These are phyloP conservation scores for Lasiosphaeriaceae sp. DNA, from an alignment of 495 filamentous ascomycete genomes.

Conservation along the genomic window DNA sequence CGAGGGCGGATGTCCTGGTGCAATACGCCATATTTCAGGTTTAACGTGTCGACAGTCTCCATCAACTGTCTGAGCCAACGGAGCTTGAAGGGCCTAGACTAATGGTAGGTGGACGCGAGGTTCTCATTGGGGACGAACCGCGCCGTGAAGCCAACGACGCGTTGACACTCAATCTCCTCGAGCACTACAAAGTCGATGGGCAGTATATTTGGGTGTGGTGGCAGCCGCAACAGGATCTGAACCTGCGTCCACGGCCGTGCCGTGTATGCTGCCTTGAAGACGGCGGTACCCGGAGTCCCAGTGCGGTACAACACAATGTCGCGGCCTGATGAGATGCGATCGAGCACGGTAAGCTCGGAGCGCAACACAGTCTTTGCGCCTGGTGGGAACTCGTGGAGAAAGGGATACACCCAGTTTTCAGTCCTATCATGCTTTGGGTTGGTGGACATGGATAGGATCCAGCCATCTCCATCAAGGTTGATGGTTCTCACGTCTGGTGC, in stretches of 20 bases:
- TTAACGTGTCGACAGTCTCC: slow-evolving; percentile 36
- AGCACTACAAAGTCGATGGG: slow-evolving; percentile 36
- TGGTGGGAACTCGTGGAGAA: background rate
- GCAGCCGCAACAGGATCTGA: slow-evolving; percentile 1
- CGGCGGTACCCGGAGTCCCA: background rate
- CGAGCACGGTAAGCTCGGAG: slow-evolving; percentile 6
- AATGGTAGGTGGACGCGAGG: no score
- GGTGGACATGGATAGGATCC: background rate
- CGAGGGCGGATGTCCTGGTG: slow-evolving; percentile 14
- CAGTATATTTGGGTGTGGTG: slow-evolving; percentile 31
- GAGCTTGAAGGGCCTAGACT: slow-evolving; percentile 32
- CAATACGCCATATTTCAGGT: slow-evolving; percentile 36
- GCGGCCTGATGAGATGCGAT: background rate
- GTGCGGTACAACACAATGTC: slow-evolving; percentile 1
- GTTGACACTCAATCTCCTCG: slow-evolving; percentile 28
- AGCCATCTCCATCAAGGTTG: background rate
- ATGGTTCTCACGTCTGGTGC: background rate
- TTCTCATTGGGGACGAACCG: slow-evolving; percentile 34
- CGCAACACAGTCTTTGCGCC: slow-evolving; percentile 2
- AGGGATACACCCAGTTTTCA: no score
- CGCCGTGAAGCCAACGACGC: slow-evolving; percentile 37
- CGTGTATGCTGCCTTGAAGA: no score
- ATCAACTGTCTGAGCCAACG: slow-evolving; percentile 38
- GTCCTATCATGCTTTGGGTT: no score
- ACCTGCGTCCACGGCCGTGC: background rate